These are phyloP conservation scores for Cubamyces lactineus DNA, from an alignment of 768 basidiomycete species.

Conservation along the genomic window DNA sequence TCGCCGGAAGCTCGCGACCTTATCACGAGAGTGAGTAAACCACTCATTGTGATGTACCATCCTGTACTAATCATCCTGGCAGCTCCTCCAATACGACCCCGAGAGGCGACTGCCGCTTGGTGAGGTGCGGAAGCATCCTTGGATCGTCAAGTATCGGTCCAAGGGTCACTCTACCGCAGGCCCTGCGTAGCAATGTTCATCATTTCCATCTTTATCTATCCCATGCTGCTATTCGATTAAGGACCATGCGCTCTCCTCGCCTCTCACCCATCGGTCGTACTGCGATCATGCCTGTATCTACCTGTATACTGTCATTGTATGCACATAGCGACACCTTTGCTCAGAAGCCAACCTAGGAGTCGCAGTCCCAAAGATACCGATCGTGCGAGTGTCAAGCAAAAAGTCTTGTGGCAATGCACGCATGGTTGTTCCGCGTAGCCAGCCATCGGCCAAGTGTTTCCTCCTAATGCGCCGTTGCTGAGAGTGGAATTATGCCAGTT, in stretches of 20 bases:
- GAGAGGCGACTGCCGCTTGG: conserved; percentile 72
- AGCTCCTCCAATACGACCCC: conserved; percentile 88
- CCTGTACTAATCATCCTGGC: background rate
- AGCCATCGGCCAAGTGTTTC: background rate
- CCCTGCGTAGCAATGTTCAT: background rate
- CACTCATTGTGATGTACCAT: background rate
- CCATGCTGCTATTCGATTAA: background rate
- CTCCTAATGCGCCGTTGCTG: background rate
- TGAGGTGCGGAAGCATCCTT: conserved; percentile 82
- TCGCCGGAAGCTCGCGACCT: conserved; percentile 50
- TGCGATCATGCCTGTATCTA: conserved; percentile 10
- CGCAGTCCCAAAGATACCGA: no score
- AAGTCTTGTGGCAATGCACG: no score
- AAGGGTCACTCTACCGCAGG: conserved; percentile 41
- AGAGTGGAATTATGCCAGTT: conserved; percentile 10
- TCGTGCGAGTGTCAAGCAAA: no score
- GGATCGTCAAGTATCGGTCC: conserved; percentile 75
- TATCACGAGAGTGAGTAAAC: conserved; percentile 43
- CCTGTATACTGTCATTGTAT: conserved; percentile 3
- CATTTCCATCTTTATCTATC: background rate
- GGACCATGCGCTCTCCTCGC: conserved; percentile 13
- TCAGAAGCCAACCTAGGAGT: background rate
- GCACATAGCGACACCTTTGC: conserved; percentile 19
- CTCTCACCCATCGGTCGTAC: background rate
- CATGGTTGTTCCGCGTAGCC: no score